Evolutionary conservation across 805 yeast species (phyloP).

Genomic region (Komagataella phaffii): DNA sequence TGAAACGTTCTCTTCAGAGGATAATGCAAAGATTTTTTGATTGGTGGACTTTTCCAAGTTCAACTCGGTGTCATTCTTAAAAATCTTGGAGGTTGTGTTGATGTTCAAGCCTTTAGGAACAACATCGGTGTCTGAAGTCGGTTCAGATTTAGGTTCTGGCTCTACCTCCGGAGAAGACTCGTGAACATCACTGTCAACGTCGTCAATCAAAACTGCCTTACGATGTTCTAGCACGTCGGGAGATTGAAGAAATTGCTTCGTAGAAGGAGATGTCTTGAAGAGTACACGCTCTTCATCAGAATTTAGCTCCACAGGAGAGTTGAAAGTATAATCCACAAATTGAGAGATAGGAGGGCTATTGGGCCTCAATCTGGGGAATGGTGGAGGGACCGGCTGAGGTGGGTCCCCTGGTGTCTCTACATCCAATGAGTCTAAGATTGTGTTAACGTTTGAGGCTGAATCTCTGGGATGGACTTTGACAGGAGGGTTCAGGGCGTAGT

Average conservation of each 20-base stretch:
- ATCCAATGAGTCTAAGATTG: background rate
- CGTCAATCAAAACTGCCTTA: background rate
- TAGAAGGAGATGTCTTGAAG: background rate
- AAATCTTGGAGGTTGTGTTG: background rate
- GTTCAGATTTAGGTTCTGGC: background rate
- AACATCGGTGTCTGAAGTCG: background rate
- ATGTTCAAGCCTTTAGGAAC: background rate
- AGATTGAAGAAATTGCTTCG: background rate
- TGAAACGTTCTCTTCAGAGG: background rate
- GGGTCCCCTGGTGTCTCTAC: background rate
- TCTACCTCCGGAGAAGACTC: background rate
- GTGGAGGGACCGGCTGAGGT: background rate
- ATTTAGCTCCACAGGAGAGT: background rate
- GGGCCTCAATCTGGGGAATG: background rate
- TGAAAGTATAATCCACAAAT: background rate
- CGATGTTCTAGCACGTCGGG: background rate
- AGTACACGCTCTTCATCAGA: background rate
- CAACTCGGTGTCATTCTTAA: background rate
- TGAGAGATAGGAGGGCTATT: background rate
- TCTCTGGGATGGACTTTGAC: background rate
- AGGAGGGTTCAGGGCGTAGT: background rate
- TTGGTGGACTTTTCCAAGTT: background rate
- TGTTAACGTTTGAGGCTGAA: background rate
- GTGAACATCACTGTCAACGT: background rate
- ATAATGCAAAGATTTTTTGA: background rate